A percentile compares a stretch with the other conserved stretches of the same genome.
phyloP scores from a whole-genome alignment of 2,329 filamentous ascomycete species.

The Aureobasidium subglaciale region DNA sequence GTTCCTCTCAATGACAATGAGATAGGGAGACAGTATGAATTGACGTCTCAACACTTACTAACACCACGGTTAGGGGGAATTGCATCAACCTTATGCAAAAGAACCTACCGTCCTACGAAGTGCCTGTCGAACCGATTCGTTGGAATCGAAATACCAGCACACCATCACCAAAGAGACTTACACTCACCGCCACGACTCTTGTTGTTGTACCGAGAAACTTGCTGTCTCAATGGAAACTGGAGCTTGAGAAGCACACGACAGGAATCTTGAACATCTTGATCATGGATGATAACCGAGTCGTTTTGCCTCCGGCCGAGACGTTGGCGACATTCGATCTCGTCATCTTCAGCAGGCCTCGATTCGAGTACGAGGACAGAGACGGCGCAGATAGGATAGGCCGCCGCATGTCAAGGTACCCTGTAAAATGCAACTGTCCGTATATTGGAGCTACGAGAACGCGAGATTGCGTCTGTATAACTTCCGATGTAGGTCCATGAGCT shows the following conservation, averaged over 20 bases:
- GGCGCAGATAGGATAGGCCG: slow-evolving; percentile 42
- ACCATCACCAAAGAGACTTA: slow-evolving; percentile 45
- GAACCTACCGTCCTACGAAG: slow-evolving; percentile 32
- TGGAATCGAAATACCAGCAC: slow-evolving; percentile 36
- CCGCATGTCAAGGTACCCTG: slow-evolving; percentile 22
- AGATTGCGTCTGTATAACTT: slow-evolving; percentile 39
- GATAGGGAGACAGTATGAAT: too few relatives aligned
- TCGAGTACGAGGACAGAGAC: slow-evolving; percentile 59
- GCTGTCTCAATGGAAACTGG: slow-evolving; percentile 73
- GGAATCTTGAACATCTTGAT: slow-evolving; percentile 55
- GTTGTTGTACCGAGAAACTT: slow-evolving; percentile 79
- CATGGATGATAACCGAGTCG: slow-evolving; percentile 46
- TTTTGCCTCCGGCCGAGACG: slow-evolving; percentile 50
- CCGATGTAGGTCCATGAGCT: slow-evolving; percentile 18
- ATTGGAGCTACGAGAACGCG: slow-evolving; percentile 37
- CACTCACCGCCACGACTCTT: slow-evolving; percentile 62
- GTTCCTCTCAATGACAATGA: too few relatives aligned
- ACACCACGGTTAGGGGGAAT: too few relatives aligned
- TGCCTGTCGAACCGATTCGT: slow-evolving; percentile 33
- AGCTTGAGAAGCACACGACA: slow-evolving; percentile 70
- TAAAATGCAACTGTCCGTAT: slow-evolving; percentile 34
- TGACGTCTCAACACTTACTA: too few relatives aligned
- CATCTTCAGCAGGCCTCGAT: slow-evolving; percentile 65
- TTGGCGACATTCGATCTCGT: slow-evolving; percentile 67
- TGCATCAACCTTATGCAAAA: slow-evolving; percentile 49